Conservation (phyloP, 257 asterid species). For the Salvia rosmarinus region DNA sequence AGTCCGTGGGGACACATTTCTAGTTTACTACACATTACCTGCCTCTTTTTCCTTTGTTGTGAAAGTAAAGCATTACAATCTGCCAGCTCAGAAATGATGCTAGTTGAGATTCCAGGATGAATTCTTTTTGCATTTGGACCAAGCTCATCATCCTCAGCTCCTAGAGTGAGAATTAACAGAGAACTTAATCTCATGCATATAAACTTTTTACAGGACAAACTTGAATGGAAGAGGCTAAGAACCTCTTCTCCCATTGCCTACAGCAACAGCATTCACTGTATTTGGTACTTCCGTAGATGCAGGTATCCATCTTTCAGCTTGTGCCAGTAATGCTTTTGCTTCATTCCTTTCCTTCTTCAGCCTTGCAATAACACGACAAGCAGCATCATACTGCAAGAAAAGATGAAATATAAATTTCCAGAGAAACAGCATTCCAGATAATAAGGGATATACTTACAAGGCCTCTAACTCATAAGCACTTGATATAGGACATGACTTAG, state of each 20-base stretch:
- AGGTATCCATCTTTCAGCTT: slow-evolving; percentile 87
- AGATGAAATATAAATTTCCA: background rate
- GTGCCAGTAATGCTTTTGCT: slow-evolving; percentile 77
- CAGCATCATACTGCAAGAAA: slow-evolving; percentile 88
- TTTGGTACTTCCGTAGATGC: slow-evolving; percentile 43
- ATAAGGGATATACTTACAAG: slow-evolving; percentile 33
- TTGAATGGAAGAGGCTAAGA: slow-evolving; percentile 24
- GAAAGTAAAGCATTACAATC: slow-evolving; percentile 87
- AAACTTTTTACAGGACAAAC: background rate
- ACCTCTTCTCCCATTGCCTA: slow-evolving; percentile 97
- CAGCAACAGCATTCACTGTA: slow-evolving; percentile 47
- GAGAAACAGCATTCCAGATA: slow-evolving; percentile 3
- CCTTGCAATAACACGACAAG: slow-evolving; percentile 98
- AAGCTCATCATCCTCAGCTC: slow-evolving; percentile 75
- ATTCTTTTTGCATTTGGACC: slow-evolving; percentile 73
- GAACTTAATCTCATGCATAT: background rate
- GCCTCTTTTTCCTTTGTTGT: slow-evolving; percentile 90
- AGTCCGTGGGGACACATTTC: background rate
- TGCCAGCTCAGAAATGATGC: slow-evolving; percentile 77
- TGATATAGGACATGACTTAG: slow-evolving; percentile 96
- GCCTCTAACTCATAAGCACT: slow-evolving; percentile 28
- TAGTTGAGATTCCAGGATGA: slow-evolving; percentile 74
- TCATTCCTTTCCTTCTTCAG: slow-evolving; percentile 95
- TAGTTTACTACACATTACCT: slow-evolving; percentile 51
- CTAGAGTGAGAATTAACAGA: slow-evolving; percentile 33